Conservation (phyloP, 2,329 filamentous ascomycete species). For the Pyricularia sp. region DNA sequence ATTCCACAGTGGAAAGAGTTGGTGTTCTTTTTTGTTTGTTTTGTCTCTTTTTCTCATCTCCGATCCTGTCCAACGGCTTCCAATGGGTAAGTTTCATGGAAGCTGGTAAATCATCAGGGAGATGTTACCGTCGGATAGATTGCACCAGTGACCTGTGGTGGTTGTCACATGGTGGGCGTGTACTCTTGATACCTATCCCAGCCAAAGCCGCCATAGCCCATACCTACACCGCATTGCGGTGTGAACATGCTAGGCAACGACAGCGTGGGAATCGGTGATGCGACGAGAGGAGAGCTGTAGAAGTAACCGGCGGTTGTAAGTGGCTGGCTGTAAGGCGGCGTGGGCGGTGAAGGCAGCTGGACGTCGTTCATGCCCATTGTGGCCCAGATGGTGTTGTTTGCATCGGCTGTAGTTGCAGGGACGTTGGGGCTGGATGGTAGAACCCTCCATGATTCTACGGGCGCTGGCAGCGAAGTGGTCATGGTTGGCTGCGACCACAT, state of each 20-base stretch:
- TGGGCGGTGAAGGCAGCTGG: slow-evolving; percentile 62
- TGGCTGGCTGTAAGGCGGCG: slow-evolving; percentile 71
- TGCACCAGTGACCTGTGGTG: slow-evolving; percentile 37
- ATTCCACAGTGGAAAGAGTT: background rate
- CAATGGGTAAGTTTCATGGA: background rate
- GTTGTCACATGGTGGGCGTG: slow-evolving; percentile 76
- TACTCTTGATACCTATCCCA: slow-evolving; percentile 85
- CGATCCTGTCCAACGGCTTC: background rate
- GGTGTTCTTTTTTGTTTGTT: background rate
- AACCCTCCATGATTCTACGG: slow-evolving; percentile 83
- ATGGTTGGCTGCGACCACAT: slow-evolving; percentile 70
- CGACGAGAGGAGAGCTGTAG: slow-evolving; percentile 70
- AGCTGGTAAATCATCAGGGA: background rate
- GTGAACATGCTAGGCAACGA: slow-evolving; percentile 81
- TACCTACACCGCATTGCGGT: slow-evolving; percentile 73
- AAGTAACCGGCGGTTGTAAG: slow-evolving; percentile 65
- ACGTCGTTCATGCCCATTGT: slow-evolving; percentile 67
- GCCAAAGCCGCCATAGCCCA: slow-evolving; percentile 69
- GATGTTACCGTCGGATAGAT: slow-evolving; percentile 38
- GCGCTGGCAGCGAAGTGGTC: slow-evolving; percentile 54
- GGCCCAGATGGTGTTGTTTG: slow-evolving; percentile 66
- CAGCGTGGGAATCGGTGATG: slow-evolving; percentile 64
- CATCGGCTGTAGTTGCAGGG: slow-evolving; percentile 55
- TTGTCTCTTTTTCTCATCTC: background rate
- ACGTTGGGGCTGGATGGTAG: slow-evolving; percentile 81